phyloP scores from a whole-genome alignment of 2,329 filamentous ascomycete species.

The Aspergillus candidus region DNA sequence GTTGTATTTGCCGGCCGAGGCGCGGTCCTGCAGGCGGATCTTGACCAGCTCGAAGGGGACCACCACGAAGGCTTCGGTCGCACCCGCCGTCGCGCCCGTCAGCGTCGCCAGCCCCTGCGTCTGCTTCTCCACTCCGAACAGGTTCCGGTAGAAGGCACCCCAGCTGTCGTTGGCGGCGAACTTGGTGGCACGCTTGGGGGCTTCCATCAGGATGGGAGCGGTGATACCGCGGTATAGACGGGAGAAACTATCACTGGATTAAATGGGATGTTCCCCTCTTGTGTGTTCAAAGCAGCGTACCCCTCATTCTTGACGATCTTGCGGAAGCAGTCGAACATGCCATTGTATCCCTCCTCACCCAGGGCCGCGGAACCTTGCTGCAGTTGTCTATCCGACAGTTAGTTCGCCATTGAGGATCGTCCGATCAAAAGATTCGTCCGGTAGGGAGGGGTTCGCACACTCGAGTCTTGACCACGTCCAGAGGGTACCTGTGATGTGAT shows the following conservation, averaged over 20 bases:
- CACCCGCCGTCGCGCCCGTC: constrained; percentile 89
- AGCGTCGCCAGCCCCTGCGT: constrained; percentile 86
- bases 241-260: constrained; percentile 56
- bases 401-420: constrained; percentile 2
- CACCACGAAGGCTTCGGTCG: constrained; percentile 92
- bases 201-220: constrained; percentile 96
- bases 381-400: constrained; percentile 59
- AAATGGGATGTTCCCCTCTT: no score
- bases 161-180: constrained; percentile 99
- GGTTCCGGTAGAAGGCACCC: constrained; percentile 86
- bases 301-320: constrained; percentile 97
- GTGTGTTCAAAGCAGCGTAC: constrained; percentile 44
- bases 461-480: constrained; percentile 98
- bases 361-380: constrained; percentile 63
- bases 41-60: constrained; percentile 98
- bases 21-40: constrained; percentile 94
- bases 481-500: constrained; percentile 70
- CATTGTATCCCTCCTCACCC: constrained; percentile 82
- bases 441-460: constrained; percentile 57
- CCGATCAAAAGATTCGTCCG: constrained; percentile 6
- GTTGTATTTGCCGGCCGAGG: constrained; percentile 69
- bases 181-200: constrained; percentile 92
- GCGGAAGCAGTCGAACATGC: constrained; percentile 96
- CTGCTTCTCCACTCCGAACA: constrained; percentile 81
- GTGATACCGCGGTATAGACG: constrained; percentile 92